Evolutionary conservation across 2,329 filamentous ascomycete species (phyloP), one percentile per base, ranked within the genome.

Genomic region (Curvularia verruculosa): DNA sequence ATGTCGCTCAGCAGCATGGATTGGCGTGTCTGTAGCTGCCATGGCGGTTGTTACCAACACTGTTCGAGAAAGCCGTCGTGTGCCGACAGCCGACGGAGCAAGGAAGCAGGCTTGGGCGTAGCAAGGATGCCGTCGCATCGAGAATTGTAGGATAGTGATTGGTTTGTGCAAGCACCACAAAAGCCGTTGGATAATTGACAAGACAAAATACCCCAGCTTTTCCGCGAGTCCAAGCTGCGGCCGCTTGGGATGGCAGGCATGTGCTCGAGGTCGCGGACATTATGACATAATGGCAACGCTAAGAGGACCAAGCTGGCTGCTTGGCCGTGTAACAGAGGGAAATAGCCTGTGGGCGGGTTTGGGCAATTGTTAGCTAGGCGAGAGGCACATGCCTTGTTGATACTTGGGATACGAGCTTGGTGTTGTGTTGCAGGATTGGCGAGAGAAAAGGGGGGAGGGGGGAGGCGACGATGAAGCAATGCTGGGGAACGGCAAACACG

Each of bases 161-260:
- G 45, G 39, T 19, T 52, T 29, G 54, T 37, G 49, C 49, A 39
- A 56, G 47, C 48, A 48, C 43, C 40, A 53, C 28, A 48, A 50
- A n/a, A 53, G 43, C 54, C 54, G 54, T 56, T 56, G 34, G 45
- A 36, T 21, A 37, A n/a, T 45, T 28, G 19, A 36, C 39, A 19
- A 41, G 31, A 29, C 7, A 24, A n/a, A n/a, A 52, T 56, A 53
- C 54, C 54, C 54, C 54, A 56, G 54, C 54, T 56, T 56, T 56
- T 18, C 7, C 23, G n/a, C 26, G 9, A 13, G 31, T 49, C 21
- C 13, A 26, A 26, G 31, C 46, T 39, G 21, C 23, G 23, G 23
- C 9, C 31, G 10, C 31, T 18, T 48, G 45, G 21, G 19, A 24
- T 48, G 23, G 19, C 21, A 15, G 45, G 45, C 21, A 26, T 41